Evolutionary conservation across 441 rosid genomes (phyloP).

Genomic region (Populus trichocarpa): DNA sequence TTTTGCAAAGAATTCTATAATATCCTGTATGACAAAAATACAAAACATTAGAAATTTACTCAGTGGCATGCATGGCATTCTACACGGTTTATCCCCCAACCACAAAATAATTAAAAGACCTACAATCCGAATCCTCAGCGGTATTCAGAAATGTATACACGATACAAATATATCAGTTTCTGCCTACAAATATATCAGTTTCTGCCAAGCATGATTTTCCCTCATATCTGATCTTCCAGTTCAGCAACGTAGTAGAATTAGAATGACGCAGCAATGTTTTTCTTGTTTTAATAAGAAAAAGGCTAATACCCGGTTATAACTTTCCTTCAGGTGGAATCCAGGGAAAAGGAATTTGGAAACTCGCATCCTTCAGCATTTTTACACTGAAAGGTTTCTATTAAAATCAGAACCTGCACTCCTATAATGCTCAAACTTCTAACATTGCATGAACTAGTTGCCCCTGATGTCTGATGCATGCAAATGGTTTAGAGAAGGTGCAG

Average conservation of each 20-base stretch:
- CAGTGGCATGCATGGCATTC: neutral
- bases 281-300: neutral
- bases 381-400: too few species aligned
- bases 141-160: neutral
- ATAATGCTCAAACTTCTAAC: too few species aligned
- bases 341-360: too few species aligned
- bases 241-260: neutral
- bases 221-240: too few species aligned
- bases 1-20: constrained; percentile 64
- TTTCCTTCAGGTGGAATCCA: neutral
- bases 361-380: too few species aligned
- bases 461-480: neutral
- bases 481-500: neutral
- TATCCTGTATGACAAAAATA: constrained; percentile 51
- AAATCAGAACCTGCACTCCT: too few species aligned
- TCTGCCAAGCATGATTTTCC: neutral
- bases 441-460: too few species aligned
- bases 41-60: constrained; percentile 15
- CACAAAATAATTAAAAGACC: neutral
- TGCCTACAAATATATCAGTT: neutral
- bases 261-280: neutral
- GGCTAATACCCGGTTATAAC: neutral
- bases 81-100: constrained; percentile 35
- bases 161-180: too few species aligned
- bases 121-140: neutral